Evolutionary conservation across 2,329 filamentous ascomycete genomes (phyloP).

Genomic region (Cordyceps cicadae): DNA sequence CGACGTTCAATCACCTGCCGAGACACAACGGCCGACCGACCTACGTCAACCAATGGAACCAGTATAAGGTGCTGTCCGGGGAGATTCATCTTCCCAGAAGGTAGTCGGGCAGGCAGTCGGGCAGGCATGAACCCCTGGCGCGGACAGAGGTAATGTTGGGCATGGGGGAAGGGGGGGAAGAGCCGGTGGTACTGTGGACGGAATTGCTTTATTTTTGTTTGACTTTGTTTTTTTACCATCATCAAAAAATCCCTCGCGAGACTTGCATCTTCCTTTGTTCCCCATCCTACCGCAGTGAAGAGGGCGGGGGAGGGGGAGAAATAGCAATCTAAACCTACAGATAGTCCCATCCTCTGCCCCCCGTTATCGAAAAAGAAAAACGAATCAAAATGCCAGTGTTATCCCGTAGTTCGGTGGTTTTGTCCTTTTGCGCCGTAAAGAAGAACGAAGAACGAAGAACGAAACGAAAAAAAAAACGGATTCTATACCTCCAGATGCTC

Average conservation of each 20-base stretch:
- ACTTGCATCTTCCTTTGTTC: background rate
- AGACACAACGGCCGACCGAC: constrained; percentile 21
- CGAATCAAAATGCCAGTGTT: constrained; percentile 11
- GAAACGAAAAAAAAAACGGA: background rate
- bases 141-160: too few relatives aligned
- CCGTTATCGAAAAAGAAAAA: constrained; percentile 8
- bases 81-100: background rate
- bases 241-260: background rate
- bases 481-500: background rate
- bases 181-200: background rate
- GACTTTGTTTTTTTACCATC: background rate
- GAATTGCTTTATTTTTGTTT: constrained; percentile 3
- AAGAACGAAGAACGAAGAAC: constrained; percentile 12
- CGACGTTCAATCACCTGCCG: constrained; percentile 27
- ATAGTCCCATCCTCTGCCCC: background rate
- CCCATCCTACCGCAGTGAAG: background rate
- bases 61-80: constrained; percentile 20
- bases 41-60: constrained; percentile 32
- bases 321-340: background rate
- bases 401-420: constrained; percentile 16
- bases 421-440: constrained; percentile 23
- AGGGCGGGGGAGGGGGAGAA: too few relatives aligned
- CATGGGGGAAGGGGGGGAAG: background rate
- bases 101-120: background rate
- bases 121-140: background rate